Conservation (phyloP, 2,329 filamentous ascomycete genomes). For the Cercospora zeae-maydis region DNA sequence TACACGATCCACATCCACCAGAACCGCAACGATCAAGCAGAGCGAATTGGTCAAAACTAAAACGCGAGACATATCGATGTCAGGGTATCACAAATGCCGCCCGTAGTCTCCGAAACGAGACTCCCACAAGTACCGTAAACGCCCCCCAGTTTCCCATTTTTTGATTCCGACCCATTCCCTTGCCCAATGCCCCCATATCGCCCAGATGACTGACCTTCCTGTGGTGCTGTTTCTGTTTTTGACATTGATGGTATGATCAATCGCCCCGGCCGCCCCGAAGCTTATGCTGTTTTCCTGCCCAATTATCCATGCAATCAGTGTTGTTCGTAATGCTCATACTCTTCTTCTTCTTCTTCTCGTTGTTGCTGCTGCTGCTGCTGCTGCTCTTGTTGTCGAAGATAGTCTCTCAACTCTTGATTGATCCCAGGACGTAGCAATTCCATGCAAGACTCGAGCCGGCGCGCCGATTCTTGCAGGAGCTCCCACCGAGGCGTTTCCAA, state of each 20-base stretch:
- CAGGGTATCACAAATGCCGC: slow-evolving; percentile 32
- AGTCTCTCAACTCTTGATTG: slow-evolving; percentile 14
- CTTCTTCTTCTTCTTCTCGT: slow-evolving; percentile 1
- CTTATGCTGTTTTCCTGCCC: slow-evolving; percentile 1
- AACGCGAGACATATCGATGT: slow-evolving; percentile 7
- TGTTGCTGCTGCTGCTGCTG: not conserved
- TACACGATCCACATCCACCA: not conserved
- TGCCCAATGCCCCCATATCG: not conserved
- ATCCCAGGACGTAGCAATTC: slow-evolving; percentile 48
- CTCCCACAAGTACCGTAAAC: not conserved
- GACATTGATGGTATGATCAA: slow-evolving; percentile 5
- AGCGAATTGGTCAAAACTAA: not conserved
- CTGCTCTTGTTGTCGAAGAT: not conserved
- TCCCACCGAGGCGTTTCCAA: slow-evolving; percentile 88
- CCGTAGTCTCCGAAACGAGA: slow-evolving; percentile 13
- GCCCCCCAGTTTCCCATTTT: not conserved
- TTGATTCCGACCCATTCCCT: not conserved
- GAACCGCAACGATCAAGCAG: not conserved
- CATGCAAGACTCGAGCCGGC: slow-evolving; percentile 76
- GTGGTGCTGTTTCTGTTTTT: slow-evolving; percentile 14
- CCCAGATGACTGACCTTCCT: slow-evolving; percentile 7
- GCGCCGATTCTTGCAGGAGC: slow-evolving; percentile 80
- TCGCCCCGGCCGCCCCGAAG: not conserved
- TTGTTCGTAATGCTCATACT: not conserved
- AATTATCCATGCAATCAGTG: not conserved